Evolutionary conservation across 352 stramenopile genomes (phyloP), one percentile per base, ranked within the genome.

Genomic region (Phytophthora fragariaefolia): DNA sequence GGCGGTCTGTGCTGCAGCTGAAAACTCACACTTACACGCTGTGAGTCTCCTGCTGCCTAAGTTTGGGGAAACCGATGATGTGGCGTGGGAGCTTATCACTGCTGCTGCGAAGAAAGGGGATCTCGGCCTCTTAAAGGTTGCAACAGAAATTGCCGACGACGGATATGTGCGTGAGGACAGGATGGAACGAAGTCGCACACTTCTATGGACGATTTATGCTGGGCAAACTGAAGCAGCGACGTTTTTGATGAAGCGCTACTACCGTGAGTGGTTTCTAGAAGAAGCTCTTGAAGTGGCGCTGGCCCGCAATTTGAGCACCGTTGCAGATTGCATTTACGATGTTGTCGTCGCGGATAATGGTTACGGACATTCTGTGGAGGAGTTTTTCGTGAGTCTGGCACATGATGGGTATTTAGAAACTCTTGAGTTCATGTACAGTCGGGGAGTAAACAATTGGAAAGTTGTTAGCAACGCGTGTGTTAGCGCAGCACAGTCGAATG

Each of bases 191-290:
- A 46, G 28, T 45, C 12, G 20, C 12, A 30, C 13, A 10, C 15
- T 46, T 1, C 34, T 46, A 22, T 23, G 13, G 12, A 30, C 49
- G 13, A 57, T 57, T 45, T 28, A 9, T n/a, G 9, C 27, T 18
- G n/a, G 28, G 9, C 28, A 56, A 2, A 22, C 28, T 57, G 30
- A 27, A 46, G 49, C 49, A 32, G 49, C 49, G 7, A 57, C 17
- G 6, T 57, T 45, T 32, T 20, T 57, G 18, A 15, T 57, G n/a
- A 13, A 32, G 20, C 49, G 49, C 22, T 57, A 46, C 6, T 57
- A 57, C 30, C 49, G 49, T 28, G 30, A 32, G 13, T 57, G 49
- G 49, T 6, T 3, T 20, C 49, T 57, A 12, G n/a, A 8, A 6
- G 18, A 32, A 22, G 49, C 17, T 18, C 49, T 57, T 22, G 30